A percentile compares a stretch with the other conserved stretches of the same genome.
Conservation (phyloP, 495 filamentous ascomycete species). For the Penicillium roqueforti region DNA sequence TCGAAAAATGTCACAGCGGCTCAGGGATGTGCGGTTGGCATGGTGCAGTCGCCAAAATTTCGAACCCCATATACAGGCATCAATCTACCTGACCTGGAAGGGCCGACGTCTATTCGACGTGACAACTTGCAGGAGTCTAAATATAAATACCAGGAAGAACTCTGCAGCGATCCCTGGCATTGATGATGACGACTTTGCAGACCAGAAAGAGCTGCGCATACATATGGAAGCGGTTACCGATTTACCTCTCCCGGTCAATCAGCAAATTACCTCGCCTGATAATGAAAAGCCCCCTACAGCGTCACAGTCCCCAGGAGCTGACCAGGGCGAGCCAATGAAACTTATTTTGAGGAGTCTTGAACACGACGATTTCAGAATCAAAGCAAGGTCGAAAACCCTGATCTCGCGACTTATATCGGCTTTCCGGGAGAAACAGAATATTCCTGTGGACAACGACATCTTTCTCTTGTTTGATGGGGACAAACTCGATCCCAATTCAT, state of each 20-base stretch:
- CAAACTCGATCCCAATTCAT: constrained; percentile 54
- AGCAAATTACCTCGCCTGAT: constrained; percentile 1
- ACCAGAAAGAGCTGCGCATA: constrained; percentile 34
- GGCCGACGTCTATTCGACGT: constrained; percentile 66
- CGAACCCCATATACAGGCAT: constrained; percentile 35
- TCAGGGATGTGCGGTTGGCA: constrained; percentile 59
- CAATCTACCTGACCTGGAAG: constrained; percentile 76
- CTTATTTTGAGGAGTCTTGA: constrained; percentile 58
- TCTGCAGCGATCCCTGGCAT: constrained; percentile 22
- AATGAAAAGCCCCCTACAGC: neutral
- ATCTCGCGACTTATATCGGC: constrained; percentile 52
- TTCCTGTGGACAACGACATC: constrained; percentile 49
- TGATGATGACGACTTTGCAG: constrained; percentile 29
- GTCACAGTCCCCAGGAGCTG: constrained; percentile 13
- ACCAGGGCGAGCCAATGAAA: constrained; percentile 35
- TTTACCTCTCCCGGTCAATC: constrained; percentile 28
- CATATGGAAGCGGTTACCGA: constrained; percentile 73
- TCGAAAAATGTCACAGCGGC: constrained; percentile 59
- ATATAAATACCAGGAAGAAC: constrained; percentile 47
- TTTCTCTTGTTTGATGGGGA: constrained; percentile 80
- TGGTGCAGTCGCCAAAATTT: constrained; percentile 65
- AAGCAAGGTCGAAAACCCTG: constrained; percentile 52
- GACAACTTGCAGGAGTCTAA: constrained; percentile 64
- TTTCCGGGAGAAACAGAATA: constrained; percentile 44
- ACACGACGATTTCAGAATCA: constrained; percentile 52